Conservation (phyloP, 2,329 filamentous ascomycete genomes). For the Plectosphaerella sp. region DNA sequence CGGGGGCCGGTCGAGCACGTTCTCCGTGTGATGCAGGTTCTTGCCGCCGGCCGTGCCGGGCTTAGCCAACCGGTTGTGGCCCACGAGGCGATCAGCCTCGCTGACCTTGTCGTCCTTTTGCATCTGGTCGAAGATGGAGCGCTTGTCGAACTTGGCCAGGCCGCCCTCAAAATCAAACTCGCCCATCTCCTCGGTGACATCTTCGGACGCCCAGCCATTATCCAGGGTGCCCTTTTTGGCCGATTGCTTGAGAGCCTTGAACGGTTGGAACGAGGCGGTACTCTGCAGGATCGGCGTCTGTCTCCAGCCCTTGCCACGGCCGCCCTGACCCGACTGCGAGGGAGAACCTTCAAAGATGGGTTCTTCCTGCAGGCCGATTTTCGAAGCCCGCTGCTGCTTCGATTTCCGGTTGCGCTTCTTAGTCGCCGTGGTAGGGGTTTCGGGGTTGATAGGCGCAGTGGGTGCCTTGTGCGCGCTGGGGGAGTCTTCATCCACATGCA, state of each 20-base stretch:
- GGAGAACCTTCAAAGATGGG: constrained; percentile 9
- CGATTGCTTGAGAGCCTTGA: constrained; percentile 55
- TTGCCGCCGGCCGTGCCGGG: constrained; percentile 76
- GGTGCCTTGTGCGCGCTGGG: neutral
- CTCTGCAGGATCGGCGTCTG: constrained; percentile 58
- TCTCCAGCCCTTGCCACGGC: constrained; percentile 51
- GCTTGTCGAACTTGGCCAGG: constrained; percentile 92
- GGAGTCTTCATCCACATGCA: constrained; percentile 20
- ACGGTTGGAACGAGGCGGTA: constrained; percentile 59
- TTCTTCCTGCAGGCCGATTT: constrained; percentile 12
- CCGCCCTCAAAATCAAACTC: constrained; percentile 93
- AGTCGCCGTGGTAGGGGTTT: constrained; percentile 13
- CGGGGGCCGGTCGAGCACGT: constrained; percentile 68
- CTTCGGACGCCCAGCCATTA: constrained; percentile 93
- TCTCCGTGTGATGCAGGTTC: constrained; percentile 88
- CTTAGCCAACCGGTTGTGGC: constrained; percentile 71
- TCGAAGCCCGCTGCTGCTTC: constrained; percentile 25
- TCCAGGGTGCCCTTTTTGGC: constrained; percentile 42
- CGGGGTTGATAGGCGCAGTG: constrained; percentile 18
- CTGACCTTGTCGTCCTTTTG: constrained; percentile 81
- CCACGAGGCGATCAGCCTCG: constrained; percentile 86
- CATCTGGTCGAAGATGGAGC: constrained; percentile 86
- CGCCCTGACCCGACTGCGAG: constrained; percentile 5
- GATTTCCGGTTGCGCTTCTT: constrained; percentile 20
- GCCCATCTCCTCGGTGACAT: constrained; percentile 89